Base-by-base conservation (phyloP, 2,329 filamentous ascomycete species). In the Epichloe elymi region DNA sequence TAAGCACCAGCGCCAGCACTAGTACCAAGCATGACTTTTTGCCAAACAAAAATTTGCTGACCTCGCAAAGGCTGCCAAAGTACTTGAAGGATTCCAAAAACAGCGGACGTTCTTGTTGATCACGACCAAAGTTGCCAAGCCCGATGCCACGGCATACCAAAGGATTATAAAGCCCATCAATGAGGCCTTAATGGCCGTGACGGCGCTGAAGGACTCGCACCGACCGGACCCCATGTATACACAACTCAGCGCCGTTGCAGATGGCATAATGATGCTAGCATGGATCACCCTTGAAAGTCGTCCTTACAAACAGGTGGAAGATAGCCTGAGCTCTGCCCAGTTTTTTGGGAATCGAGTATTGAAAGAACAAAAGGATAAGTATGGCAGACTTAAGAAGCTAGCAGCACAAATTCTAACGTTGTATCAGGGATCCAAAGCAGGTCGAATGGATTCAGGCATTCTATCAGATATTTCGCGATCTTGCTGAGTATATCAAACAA, bases 321-420 rank as follows among this genome's bases (percentile, higher is more conserved):
- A 95, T 59, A 84, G 84, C 53, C 75, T 95, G 19, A 83, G 84
- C 33, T 85, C 88, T 48, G 88, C 90, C 40, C 85, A 97, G 65
- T 95, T 95, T 72, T 96, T 88, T 61, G 93, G 93, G 36, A 97
- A 98, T 72, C 82, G 90, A 59, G 87, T 98, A 38, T 72, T 97
- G 59, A 95, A 89, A 70, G 86, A 94, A 60, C 83, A 86, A 67
- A 96, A 94, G 70, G 90, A 80, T 49, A 80, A 76, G 73, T 74
- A 60, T 37, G 66, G 50, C 39, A 23, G 12, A 19, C 17, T 36
- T 30, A 17, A 8, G 10, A 8, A 15, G 30, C 8, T 5, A 38
- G 10, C 35, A 2, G 14, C 8, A 23, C 19, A 23, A 37, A 3
- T 26, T 45, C 48, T 51, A 49, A 50, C 23, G 10, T 59, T 39